Conservation (phyloP, 2,329 filamentous ascomycete genomes). For the Nothophaeocryptopus gaeumannii region DNA sequence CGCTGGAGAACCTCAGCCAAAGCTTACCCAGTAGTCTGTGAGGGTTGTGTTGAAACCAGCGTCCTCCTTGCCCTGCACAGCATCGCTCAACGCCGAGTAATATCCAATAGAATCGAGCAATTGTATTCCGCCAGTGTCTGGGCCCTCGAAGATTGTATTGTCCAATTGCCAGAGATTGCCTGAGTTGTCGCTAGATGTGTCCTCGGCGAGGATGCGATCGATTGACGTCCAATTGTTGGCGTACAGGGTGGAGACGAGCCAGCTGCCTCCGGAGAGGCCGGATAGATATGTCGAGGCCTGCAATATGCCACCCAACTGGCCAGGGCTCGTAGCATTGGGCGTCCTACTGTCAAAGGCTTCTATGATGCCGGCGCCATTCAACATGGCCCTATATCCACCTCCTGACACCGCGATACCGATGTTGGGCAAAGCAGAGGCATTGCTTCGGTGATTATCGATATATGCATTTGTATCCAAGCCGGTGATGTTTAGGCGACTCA, state of each 20-base stretch:
- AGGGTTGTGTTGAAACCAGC: conserved; percentile 68
- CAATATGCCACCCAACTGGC: conserved; percentile 75
- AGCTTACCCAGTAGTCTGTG: conserved; percentile 82
- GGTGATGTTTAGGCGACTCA: conserved; percentile 69
- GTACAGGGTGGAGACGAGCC: conserved; percentile 79
- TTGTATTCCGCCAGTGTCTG: conserved; percentile 50
- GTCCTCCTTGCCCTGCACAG: conserved; percentile 60
- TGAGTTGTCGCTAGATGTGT: conserved; percentile 23
- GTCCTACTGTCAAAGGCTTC: conserved; percentile 77
- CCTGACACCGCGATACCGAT: conserved; percentile 77
- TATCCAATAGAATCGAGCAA: conserved; percentile 59
- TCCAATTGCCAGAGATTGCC: conserved; percentile 60
- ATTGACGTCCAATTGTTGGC: conserved; percentile 75
- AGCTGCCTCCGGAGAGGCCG: conserved; percentile 77
- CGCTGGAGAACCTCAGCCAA: no score
- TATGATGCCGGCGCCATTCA: conserved; percentile 77
- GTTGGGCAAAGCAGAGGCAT: conserved; percentile 60
- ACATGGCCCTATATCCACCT: conserved; percentile 81
- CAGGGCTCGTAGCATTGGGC: conserved; percentile 55
- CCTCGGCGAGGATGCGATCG: conserved; percentile 49
- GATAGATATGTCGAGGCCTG: conserved; percentile 79
- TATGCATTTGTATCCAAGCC: conserved; percentile 74
- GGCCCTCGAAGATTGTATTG: conserved; percentile 61
- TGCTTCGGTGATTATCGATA: conserved; percentile 58
- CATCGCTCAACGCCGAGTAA: conserved; percentile 57